Conservation (phyloP, 2,329 filamentous ascomycete genomes). For the Botrytis fabae region DNA sequence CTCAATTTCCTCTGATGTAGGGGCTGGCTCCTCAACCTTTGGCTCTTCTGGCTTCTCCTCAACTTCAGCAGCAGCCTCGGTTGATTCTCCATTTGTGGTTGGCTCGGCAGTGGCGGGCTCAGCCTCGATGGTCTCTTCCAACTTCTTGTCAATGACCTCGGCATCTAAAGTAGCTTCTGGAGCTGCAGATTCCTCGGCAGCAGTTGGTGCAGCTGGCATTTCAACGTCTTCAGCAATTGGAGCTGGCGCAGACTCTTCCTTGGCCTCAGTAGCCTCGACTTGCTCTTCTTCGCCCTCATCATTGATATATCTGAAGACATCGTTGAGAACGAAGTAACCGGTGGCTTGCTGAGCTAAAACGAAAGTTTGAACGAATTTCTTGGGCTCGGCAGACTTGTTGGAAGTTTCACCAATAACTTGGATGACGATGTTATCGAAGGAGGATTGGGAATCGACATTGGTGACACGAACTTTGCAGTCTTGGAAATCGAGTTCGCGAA, state of each 20-base stretch:
- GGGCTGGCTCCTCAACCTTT: slow-evolving; percentile 39
- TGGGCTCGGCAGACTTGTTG: slow-evolving; percentile 86
- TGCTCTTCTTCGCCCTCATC: slow-evolving; percentile 77
- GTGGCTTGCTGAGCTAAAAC: slow-evolving; percentile 94
- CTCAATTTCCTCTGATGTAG: slow-evolving; percentile 50
- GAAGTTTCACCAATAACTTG: slow-evolving; percentile 98
- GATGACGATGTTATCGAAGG: slow-evolving; percentile 90
- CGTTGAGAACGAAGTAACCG: slow-evolving; percentile 97
- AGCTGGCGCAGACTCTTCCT: slow-evolving; percentile 34
- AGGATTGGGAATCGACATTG: slow-evolving; percentile 95
- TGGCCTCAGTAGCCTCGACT: slow-evolving; percentile 45
- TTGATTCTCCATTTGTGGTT: slow-evolving; percentile 48
- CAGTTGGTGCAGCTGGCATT: slow-evolving; percentile 39
- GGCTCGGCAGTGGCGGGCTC: slow-evolving; percentile 41
- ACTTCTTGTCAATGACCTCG: slow-evolving; percentile 69
- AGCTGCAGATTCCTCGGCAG: slow-evolving; percentile 41
- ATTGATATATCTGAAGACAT: slow-evolving; percentile 92
- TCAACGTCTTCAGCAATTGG: slow-evolving; percentile 39
- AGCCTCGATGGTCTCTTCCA: slow-evolving; percentile 60
- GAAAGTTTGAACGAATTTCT: slow-evolving; percentile 97
- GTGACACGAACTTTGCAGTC: slow-evolving; percentile 98
- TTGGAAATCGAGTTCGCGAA: slow-evolving; percentile 89
- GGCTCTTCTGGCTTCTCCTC: slow-evolving; percentile 40
- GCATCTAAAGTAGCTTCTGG: slow-evolving; percentile 44
- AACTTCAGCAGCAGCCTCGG: slow-evolving; percentile 38